Base-by-base conservation (phyloP, 768 basidiomycete species). In the Phlegmacium glaucopus region DNA sequence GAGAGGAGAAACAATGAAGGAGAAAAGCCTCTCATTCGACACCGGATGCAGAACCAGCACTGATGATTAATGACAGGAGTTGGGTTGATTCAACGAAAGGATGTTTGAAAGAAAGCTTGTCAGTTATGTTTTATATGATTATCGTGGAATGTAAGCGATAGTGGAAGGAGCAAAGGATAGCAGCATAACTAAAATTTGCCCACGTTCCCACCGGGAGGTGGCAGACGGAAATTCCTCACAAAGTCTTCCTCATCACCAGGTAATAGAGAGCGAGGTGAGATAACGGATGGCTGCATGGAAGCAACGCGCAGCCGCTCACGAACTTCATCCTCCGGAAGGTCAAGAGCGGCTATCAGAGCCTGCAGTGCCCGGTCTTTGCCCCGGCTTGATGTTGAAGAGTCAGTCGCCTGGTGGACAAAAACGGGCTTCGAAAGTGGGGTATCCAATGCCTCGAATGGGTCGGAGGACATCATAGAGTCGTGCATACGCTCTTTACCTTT, bases 261-360 rank as follows among this genome's bases (percentile, higher is more conserved):
- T 45, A 67, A 66, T 15, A n/a, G n/a, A n/a, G n/a, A n/a, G n/a
- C n/a, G n/a, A n/a, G n/a, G 51, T 16, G 61, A 62, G 37, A 70
- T 53, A 37, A 74, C 46, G 1, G 80, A 80, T 2, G 82, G 77
- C 52, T 80, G 80, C 68, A 83, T 68, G 4, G 83, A 85, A 13
- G 76, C 72, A 22, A 82, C 71, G 38, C 83, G 71, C 55, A 83
- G 61, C 27, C 78, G 68, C 44, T 70, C 71, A 53, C 78, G 69
- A 2, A 72, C 69, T 45, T 76, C 73, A 29, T 72, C 70, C 38
- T 72, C 68, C 1, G 74, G 60, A 2, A 74, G 65, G 29, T 82
- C 75, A 36, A 88, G 73, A n/a, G 81, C 85, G 16, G 80, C 84
- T 48, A 87, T 76, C 43, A 87, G 70, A n/a, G 81, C 82, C 58